Percentiles rank a stretch among this genome's conserved stretches.
Conservation (phyloP, 495 filamentous ascomycete species). For the Lophiostoma macrostomum region DNA sequence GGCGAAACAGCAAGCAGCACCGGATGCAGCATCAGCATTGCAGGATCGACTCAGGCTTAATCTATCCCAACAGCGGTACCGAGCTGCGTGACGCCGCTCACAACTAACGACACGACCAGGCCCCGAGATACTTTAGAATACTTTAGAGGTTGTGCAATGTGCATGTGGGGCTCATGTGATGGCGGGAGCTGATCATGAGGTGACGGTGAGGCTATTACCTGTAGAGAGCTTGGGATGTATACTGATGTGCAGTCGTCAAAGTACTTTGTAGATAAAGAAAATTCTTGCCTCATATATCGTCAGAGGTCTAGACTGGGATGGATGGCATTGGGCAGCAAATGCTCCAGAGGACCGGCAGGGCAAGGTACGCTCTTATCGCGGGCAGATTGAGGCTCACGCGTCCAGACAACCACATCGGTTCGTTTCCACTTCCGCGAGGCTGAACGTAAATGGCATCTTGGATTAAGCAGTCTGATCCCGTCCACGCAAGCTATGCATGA, state of each 20-base stretch:
- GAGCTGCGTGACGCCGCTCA: not conserved
- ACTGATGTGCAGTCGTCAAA: not conserved
- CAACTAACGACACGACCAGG: no score
- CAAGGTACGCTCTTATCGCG: slow-evolving; percentile 10
- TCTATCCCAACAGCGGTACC: slow-evolving; percentile 4
- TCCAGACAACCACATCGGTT: no score
- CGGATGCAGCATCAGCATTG: not conserved
- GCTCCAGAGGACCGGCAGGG: slow-evolving; percentile 18
- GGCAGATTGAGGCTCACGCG: no score
- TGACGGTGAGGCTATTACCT: no score
- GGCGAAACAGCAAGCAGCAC: not conserved
- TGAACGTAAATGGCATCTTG: not conserved
- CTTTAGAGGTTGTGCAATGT: not conserved
- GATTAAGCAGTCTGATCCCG: slow-evolving; percentile 24
- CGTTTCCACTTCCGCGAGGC: no score
- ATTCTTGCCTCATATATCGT: slow-evolving; percentile 20
- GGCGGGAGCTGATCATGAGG: not conserved
- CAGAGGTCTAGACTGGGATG: slow-evolving; percentile 9
- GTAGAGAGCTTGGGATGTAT: not conserved
- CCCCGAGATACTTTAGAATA: slow-evolving; percentile 1
- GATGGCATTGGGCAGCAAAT: slow-evolving; percentile 19
- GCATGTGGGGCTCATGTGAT: slow-evolving; percentile 1
- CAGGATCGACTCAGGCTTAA: not conserved
- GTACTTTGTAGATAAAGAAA: not conserved
- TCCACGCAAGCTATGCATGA: slow-evolving; percentile 29